Evolutionary conservation across 805 yeast genomes (phyloP), one percentile per base, ranked within the genome.

Genomic region (Metschnikowia chrysomelidarum): DNA sequence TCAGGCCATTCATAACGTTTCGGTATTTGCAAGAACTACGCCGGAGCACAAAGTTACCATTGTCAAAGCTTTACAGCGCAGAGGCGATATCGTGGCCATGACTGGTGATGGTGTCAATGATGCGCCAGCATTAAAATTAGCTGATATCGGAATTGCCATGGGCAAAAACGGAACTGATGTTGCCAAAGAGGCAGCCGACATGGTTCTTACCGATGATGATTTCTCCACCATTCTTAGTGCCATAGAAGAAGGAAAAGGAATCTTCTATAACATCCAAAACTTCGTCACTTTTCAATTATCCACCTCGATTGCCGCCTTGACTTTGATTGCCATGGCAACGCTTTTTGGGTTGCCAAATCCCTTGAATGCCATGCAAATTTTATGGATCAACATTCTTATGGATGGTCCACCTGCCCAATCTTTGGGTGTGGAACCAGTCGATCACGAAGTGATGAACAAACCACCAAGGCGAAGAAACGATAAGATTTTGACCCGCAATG

Each of bases 331-430:
- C 1, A 67, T 89, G 46, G 74, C 96, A 2, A 91, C 98, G 1
- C 64, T 89, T 37, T 80, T 89, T 54, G 86, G 86, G 40, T 71
- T 91, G 41, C 96, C 96, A 32, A 89, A 87, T 50, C 98, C 98
- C 8, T 73, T 91, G 50, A 91, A 91, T 57, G 96, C 98, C 19
- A 91, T 91, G 98, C 98, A 93, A 69, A 93, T 91, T 51, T 69
- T 91, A 52, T 91, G 98, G 97, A 91, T 91, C 58, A 91, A 91
- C 59, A 93, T 91, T 44, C 72, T 91, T 39, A 91, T 91, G 98
- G 98, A 91, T 65, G 98, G 98, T 1, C 98, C 98, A 8, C 98
- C 98, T 4, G 98, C 98, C 2, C 98, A 91, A 65, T 85, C 95
- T 0, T 69, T 91, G 27, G 98, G 98, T 40, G 98, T 93, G 20